phyloP scores from a whole-genome alignment of 169 alveolate genomes.

The Cryptosporidium meleagridis region DNA sequence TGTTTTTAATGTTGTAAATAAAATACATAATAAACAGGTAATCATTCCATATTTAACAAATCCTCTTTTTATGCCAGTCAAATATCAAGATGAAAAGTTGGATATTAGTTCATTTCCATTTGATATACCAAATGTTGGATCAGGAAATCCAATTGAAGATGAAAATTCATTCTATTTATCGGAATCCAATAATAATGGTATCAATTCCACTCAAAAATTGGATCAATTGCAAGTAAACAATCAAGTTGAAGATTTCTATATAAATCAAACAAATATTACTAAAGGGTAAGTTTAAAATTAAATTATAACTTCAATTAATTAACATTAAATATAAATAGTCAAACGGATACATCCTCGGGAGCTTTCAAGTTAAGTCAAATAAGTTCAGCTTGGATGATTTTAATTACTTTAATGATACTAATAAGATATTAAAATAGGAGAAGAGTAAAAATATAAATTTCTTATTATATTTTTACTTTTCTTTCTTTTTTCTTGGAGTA shows the following conservation, averaged over 20 bases:
- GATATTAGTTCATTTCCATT: slow-evolving; percentile 27
- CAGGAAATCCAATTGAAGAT: slow-evolving; percentile 43
- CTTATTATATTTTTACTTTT: too few relatives aligned
- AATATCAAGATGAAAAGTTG: neutral
- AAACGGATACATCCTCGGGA: neutral
- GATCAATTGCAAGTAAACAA: neutral
- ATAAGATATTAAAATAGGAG: too few relatives aligned
- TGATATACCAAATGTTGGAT: slow-evolving; percentile 49
- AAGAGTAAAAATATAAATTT: too few relatives aligned
- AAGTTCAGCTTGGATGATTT: neutral
- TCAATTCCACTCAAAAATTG: neutral
- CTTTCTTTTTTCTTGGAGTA: too few relatives aligned
- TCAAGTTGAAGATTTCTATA: neutral
- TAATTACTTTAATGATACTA: too few relatives aligned
- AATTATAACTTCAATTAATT: too few relatives aligned
- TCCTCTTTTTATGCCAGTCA: slow-evolving; percentile 63
- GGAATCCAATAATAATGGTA: neutral
- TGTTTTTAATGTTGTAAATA: slow-evolving; percentile 30
- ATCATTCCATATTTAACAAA: slow-evolving; percentile 46
- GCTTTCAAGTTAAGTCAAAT: neutral
- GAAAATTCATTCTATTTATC: neutral
- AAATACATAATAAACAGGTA: slow-evolving; percentile 27
- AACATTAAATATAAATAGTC: neutral
- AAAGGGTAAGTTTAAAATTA: slow-evolving; percentile 70
- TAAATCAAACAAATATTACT: neutral